Evolutionary conservation across 371 early-diverging fungal species (phyloP).

Genomic region (Funneliformis caledonium): DNA sequence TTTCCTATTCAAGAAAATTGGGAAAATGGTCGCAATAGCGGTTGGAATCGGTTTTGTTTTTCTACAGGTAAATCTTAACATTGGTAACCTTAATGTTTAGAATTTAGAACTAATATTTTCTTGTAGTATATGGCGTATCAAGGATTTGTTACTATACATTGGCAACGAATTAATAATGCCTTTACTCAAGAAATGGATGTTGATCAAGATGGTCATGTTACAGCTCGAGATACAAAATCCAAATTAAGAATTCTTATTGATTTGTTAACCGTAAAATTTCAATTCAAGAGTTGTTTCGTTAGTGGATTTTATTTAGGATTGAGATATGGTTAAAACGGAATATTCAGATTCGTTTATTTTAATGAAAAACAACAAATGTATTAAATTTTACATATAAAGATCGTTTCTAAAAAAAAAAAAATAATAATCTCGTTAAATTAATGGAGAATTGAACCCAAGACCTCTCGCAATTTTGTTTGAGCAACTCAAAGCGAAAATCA

Average conservation of each 20-base stretch:
- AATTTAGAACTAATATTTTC: slow-evolving; percentile 33
- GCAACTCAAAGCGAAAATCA: too few relatives aligned
- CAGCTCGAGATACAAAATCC: slow-evolving; percentile 50
- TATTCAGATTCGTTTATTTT: too few relatives aligned
- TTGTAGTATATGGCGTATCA: slow-evolving; percentile 55
- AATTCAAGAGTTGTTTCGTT: slow-evolving; percentile 64
- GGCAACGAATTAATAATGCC: slow-evolving; percentile 53
- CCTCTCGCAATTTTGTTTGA: too few relatives aligned
- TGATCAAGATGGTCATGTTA: slow-evolving; percentile 59
- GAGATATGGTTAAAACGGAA: too few relatives aligned
- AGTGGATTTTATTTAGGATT: slow-evolving; percentile 59
- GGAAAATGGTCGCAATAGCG: background rate
- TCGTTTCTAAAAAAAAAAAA: too few relatives aligned
- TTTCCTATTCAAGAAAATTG: too few relatives aligned
- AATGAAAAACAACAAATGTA: too few relatives aligned
- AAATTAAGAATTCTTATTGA: slow-evolving; percentile 52
- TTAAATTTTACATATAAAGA: too few relatives aligned
- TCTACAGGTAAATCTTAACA: background rate
- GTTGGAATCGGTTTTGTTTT: background rate
- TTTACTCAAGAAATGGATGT: slow-evolving; percentile 53
- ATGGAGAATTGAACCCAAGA: too few relatives aligned
- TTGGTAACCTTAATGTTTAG: background rate
- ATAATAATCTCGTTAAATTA: too few relatives aligned
- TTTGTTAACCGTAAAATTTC: slow-evolving; percentile 62
- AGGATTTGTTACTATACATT: slow-evolving; percentile 62